These are phyloP conservation scores for Amniculicola lignicola DNA, from an alignment of 495 filamentous ascomycete genomes.

Conservation along the genomic window DNA sequence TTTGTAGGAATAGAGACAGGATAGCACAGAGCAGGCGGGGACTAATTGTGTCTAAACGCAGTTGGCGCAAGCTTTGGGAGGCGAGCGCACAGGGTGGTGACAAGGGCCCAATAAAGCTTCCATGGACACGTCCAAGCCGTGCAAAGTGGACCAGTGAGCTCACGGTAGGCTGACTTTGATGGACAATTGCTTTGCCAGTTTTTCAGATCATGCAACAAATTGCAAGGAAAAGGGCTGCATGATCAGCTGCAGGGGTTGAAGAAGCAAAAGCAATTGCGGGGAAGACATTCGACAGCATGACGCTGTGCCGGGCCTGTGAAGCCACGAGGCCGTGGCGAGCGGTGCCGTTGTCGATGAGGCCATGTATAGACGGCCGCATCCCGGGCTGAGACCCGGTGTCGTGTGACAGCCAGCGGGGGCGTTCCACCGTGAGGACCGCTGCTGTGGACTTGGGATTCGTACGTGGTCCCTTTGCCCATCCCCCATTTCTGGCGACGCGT, in stretches of 20 bases:
- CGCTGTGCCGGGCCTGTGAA: background rate
- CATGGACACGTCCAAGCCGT: constrained; percentile 5
- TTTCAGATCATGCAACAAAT: constrained; percentile 29
- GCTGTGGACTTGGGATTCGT: constrained; percentile 19
- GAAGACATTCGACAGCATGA: constrained; percentile 23
- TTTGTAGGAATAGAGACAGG: constrained; percentile 30
- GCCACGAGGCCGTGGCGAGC: constrained; percentile 16
- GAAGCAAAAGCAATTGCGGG: constrained; percentile 36
- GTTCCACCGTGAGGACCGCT: constrained; percentile 10
- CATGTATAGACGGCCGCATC: background rate
- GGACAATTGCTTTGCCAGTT: constrained; percentile 2
- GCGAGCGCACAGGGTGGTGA: constrained; percentile 33
- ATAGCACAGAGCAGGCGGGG: constrained; percentile 31
- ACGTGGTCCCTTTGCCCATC: constrained; percentile 1
- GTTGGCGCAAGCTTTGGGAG: constrained; percentile 29
- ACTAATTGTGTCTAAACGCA: constrained; percentile 37
- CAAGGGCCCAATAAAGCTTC: constrained; percentile 20
- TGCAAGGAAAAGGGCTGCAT: constrained; percentile 36
- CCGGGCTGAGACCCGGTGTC: constrained; percentile 2
- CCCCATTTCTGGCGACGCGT: background rate
- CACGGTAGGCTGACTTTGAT: constrained; percentile 21
- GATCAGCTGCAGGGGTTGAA: constrained; percentile 37
- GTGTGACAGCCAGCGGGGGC: constrained; percentile 9
- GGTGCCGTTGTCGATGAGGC: constrained; percentile 5
- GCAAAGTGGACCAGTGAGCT: constrained; percentile 21